A percentile compares a stretch with the other conserved stretches of the same genome.
Evolutionary conservation across 768 basidiomycete species (phyloP).

Genomic region (Hysterangium stoloniferum): DNA sequence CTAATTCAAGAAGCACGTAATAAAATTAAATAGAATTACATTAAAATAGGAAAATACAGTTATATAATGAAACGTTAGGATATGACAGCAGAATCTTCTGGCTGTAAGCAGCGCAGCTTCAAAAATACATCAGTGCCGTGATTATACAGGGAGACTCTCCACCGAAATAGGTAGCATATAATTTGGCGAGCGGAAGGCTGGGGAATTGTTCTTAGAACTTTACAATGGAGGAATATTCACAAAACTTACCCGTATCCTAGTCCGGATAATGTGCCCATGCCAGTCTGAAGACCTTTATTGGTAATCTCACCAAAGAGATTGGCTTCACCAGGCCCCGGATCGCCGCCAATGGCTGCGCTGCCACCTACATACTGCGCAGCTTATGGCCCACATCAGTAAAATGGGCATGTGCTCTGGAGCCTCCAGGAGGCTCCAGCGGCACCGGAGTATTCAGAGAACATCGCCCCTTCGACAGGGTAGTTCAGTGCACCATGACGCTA

Average conservation of each 20-base stretch:
- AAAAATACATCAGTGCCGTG: constrained; percentile 47
- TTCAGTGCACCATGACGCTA: too few relatives aligned
- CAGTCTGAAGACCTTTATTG: constrained; percentile 66
- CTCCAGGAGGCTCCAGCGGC: too few relatives aligned
- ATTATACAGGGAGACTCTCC: constrained; percentile 69
- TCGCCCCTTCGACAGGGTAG: too few relatives aligned
- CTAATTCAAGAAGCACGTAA: too few relatives aligned
- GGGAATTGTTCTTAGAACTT: too few relatives aligned
- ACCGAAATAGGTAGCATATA: constrained; percentile 62
- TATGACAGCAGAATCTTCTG: constrained; percentile 44
- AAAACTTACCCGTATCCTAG: constrained; percentile 64
- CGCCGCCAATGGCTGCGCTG: constrained; percentile 47
- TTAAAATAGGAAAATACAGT: not conserved
- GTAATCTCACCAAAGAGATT: constrained; percentile 74
- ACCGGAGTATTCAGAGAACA: too few relatives aligned
- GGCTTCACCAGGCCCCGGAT: constrained; percentile 31
- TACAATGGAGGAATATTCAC: not conserved
- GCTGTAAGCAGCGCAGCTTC: constrained; percentile 45
- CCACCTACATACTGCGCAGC: constrained; percentile 75
- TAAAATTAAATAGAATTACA: too few relatives aligned
- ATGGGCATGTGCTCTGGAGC: too few relatives aligned
- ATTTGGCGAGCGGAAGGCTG: constrained; percentile 18
- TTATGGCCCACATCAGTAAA: constrained; percentile 74
- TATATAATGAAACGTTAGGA: not conserved
- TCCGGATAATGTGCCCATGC: constrained; percentile 85